These are phyloP conservation scores for Magnaporthales sp. DNA, from an alignment of 2,329 filamentous ascomycete genomes.

Conservation along the genomic window DNA sequence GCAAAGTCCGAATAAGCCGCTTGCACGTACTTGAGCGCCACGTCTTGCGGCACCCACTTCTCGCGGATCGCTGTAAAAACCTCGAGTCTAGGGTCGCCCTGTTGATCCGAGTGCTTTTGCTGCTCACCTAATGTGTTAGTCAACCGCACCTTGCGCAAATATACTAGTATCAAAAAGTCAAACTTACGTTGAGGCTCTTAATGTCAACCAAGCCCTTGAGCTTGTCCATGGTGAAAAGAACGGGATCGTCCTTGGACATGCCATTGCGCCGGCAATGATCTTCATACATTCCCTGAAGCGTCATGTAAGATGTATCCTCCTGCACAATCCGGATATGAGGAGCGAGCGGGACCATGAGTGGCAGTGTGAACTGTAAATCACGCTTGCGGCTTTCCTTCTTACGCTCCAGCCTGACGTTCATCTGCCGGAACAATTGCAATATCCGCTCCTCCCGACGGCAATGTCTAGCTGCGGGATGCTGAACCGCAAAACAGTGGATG, in stretches of 20 bases:
- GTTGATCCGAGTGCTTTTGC: slow-evolving; percentile 61
- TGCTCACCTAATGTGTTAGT: slow-evolving; percentile 11
- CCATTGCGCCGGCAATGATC: slow-evolving; percentile 85
- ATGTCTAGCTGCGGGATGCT: slow-evolving; percentile 87
- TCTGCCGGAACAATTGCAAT: slow-evolving; percentile 90
- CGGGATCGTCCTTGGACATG: slow-evolving; percentile 89
- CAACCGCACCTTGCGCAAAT: background rate
- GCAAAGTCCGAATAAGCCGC: slow-evolving; percentile 78
- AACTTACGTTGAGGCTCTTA: slow-evolving; percentile 46
- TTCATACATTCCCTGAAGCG: slow-evolving; percentile 90
- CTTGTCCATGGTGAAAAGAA: slow-evolving; percentile 93
- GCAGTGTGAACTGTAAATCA: slow-evolving; percentile 92
- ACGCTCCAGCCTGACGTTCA: slow-evolving; percentile 85
- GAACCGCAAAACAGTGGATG: slow-evolving; percentile 91
- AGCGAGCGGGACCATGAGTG: slow-evolving; percentile 89
- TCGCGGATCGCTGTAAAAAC: slow-evolving; percentile 93
- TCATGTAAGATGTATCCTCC: slow-evolving; percentile 90
- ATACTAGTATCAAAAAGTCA: background rate
- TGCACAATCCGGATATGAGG: slow-evolving; percentile 93
- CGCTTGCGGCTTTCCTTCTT: slow-evolving; percentile 91
- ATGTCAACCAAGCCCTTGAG: slow-evolving; percentile 66
- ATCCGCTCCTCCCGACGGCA: slow-evolving; percentile 93
- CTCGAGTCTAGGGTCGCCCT: slow-evolving; percentile 68
- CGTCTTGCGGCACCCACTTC: slow-evolving; percentile 76
- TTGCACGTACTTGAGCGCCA: slow-evolving; percentile 86